These are phyloP conservation scores for Jaltomata sinuosa DNA, from an alignment of 257 asterid genomes.

Conservation along the genomic window DNA sequence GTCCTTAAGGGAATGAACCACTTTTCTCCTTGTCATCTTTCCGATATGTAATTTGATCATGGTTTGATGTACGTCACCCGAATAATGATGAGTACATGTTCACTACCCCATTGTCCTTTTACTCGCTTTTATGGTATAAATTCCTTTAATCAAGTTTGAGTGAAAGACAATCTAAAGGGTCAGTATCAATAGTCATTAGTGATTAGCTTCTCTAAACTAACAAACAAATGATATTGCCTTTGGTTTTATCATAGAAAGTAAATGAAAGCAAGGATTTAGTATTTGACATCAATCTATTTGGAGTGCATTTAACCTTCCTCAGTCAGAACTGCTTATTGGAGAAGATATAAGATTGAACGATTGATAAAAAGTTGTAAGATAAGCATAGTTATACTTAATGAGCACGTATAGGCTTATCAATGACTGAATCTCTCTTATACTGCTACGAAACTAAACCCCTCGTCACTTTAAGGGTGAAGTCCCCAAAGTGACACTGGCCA, in stretches of 20 bases:
- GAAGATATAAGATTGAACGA: neutral
- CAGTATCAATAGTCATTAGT: neutral
- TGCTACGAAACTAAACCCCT: neutral
- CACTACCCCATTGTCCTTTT: neutral
- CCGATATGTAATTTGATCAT: neutral
- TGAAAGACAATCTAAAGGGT: neutral
- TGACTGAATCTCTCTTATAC: neutral
- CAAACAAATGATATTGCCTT: neutral
- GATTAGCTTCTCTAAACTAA: neutral
- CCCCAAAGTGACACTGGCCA: neutral
- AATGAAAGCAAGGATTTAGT: neutral
- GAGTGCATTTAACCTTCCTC: neutral
- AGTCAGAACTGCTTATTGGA: neutral
- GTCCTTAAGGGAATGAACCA: neutral
- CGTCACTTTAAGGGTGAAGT: neutral
- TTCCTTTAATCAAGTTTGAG: neutral
- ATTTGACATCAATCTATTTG: neutral
- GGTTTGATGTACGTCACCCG: neutral
- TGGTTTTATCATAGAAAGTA: neutral
- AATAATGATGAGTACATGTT: neutral
- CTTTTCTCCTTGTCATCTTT: neutral
- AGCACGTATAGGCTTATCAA: neutral
- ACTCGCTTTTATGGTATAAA: neutral
- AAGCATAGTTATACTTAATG: neutral
- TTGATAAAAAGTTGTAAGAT: neutral